Evolutionary conservation across 768 basidiomycete species (phyloP).

Genomic region (Xerocomellus chrysenteron): DNA sequence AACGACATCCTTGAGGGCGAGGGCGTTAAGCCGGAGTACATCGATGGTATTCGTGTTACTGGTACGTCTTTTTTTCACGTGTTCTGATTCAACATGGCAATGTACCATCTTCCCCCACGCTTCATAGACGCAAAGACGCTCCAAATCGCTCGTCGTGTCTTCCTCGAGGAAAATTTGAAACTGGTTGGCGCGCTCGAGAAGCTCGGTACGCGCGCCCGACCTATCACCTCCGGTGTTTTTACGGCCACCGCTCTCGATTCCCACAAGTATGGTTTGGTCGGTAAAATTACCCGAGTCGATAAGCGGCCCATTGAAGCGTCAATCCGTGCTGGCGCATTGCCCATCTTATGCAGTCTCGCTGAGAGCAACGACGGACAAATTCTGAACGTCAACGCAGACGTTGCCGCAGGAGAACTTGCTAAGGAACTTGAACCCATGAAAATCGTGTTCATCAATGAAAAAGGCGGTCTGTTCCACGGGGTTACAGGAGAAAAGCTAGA

Average conservation of each 20-base stretch:
- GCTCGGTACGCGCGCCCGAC: conserved; percentile 94
- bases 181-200: conserved; percentile 91
- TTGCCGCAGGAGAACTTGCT: conserved; percentile 95
- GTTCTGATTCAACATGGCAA: not conserved
- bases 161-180: conserved; percentile 95
- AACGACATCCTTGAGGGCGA: conserved; percentile 92
- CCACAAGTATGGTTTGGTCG: conserved; percentile 92
- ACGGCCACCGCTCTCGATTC: conserved; percentile 95
- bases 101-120: not conserved
- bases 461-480: conserved; percentile 97
- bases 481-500: conserved; percentile 95
- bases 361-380: conserved; percentile 97
- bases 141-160: conserved; percentile 90
- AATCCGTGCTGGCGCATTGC: conserved; percentile 93
- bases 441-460: conserved; percentile 97
- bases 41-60: conserved; percentile 96
- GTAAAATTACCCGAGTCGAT: conserved; percentile 92
- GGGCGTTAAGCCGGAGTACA: conserved; percentile 94
- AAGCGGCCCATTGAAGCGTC: conserved; percentile 96
- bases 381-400: conserved; percentile 97
- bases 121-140: conserved; percentile 86
- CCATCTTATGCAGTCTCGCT: conserved; percentile 92
- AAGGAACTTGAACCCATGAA: conserved; percentile 98
- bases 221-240: conserved; percentile 97
- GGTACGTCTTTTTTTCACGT: conserved; percentile 45